Percentiles rank a stretch among this genome's conserved stretches.
These are phyloP conservation scores for Chrysoporthe austroafricana DNA, from an alignment of 2,329 filamentous ascomycete species.

Conservation along the genomic window DNA sequence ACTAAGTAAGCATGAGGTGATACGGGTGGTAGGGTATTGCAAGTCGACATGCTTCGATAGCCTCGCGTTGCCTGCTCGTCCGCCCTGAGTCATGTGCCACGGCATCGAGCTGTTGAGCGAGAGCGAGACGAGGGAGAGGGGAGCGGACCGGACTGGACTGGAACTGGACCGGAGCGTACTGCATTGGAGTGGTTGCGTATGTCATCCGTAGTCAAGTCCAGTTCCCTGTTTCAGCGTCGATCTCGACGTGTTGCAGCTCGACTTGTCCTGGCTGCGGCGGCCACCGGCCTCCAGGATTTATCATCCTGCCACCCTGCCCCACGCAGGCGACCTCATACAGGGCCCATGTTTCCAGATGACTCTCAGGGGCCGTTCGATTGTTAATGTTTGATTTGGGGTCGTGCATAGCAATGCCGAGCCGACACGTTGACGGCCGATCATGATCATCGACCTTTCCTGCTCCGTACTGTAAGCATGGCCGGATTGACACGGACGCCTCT, in stretches of 20 bases:
- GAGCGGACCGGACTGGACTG: not conserved
- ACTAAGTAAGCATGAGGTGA: too few relatives aligned
- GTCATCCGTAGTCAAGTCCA: not conserved
- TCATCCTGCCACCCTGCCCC: too few relatives aligned
- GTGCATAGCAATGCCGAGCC: not conserved
- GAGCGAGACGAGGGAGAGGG: not conserved
- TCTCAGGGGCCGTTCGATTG: not conserved
- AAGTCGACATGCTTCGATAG: not conserved
- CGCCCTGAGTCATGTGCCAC: not conserved
- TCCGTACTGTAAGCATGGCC: too few relatives aligned
- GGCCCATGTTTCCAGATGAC: not conserved
- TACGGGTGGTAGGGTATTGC: too few relatives aligned
- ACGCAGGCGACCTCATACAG: not conserved
- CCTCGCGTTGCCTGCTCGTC: not conserved
- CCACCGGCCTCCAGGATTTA: too few relatives aligned
- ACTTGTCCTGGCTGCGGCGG: not conserved
- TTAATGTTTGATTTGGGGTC: not conserved
- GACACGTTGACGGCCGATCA: not conserved
- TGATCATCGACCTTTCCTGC: too few relatives aligned
- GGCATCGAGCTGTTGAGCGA: not conserved
- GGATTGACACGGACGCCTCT: too few relatives aligned
- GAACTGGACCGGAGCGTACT: not conserved
- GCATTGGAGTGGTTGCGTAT: not conserved
- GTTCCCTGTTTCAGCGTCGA: constrained; percentile 10
- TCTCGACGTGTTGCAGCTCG: not conserved